phyloP scores from a whole-genome alignment of 441 rosid genomes.

The Euphorbia neoarborescens region DNA sequence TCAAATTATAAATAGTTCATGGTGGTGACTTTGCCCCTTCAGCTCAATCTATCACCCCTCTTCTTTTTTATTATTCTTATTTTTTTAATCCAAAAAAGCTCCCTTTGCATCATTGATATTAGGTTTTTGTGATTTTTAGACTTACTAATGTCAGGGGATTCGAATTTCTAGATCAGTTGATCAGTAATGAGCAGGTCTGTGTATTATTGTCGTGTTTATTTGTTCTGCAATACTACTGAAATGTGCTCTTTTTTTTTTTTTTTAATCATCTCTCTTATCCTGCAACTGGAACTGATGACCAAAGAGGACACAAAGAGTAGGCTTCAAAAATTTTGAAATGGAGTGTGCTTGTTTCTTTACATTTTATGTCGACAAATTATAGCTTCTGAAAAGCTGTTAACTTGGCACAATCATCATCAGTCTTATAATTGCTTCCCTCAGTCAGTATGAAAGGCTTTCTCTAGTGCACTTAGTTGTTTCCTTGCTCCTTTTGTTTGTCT shows the following conservation, averaged over 20 bases:
- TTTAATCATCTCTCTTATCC: not conserved
- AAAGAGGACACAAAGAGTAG: not conserved
- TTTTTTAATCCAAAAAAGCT: not conserved
- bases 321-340: not conserved
- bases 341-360: not conserved
- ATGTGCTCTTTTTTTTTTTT: not conserved
- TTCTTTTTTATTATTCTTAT: not conserved
- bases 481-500: no score
- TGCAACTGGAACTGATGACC: not conserved
- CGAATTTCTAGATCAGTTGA: conserved; percentile 6
- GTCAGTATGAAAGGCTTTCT: not conserved
- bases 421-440: not conserved
- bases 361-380: not conserved
- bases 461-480: not conserved
- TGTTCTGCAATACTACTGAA: not conserved
- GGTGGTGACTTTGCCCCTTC: conserved; percentile 26
- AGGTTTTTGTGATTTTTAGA: conserved; percentile 22
- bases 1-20: conserved; percentile 31
- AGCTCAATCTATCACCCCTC: conserved; percentile 20
- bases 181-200: not conserved
- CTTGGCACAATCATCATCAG: not conserved
- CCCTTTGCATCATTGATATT: conserved; percentile 14
- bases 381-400: not conserved
- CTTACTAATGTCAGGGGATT: conserved; percentile 22
- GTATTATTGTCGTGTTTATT: not conserved